Evolutionary conservation across 345 rosid species (phyloP), one percentile per base, ranked within the genome.

Genomic region (Turritis glabra): DNA sequence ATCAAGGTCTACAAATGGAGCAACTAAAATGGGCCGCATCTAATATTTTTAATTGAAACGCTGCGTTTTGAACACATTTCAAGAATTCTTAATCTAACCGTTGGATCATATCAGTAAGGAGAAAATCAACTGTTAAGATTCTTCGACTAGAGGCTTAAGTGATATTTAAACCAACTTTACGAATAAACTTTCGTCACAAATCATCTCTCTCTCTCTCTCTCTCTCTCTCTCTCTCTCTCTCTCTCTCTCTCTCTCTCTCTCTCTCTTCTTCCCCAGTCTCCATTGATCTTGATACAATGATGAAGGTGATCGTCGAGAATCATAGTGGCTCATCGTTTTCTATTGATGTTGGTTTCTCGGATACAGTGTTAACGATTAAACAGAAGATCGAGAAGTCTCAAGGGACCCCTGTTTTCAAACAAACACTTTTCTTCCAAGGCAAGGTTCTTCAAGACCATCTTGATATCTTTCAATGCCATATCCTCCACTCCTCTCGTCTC

Each of bases 311-410:
- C 80, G 84, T 94, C 19, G 71, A 82, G 23, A 77, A 72, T 32
- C 3, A 8, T 0, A 32, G 8, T 81, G 89, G 7, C 4, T 2
- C 2, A 30, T 8, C 14, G 14, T 56, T 56, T 79, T 40, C 81
- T 60, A 84, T 88, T 52, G 90, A 87, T 83, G 57, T 91, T 23
- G 82, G 85, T 46, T 84, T 27, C 77, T 79, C 72, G 13, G 96
- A 90, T 48, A 85, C 89, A 1, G 82, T 94, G 37, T 78, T 82
- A 0, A 86, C 80, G 48, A 88, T 91, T 83, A 91, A 91, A 76
- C 81, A 82, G 48, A 87, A 88, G 72, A 79, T 91, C n/a, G 80
- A 83, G 7, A 87, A 83, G 64, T 84, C 79, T 83, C 89, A 81
- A 18, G 74, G 80, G 6, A 80, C 88, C 3, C 85, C 91, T 22